These are phyloP conservation scores for Nicotiana tabacum DNA, from an alignment of 257 asterid genomes.

Conservation along the genomic window DNA sequence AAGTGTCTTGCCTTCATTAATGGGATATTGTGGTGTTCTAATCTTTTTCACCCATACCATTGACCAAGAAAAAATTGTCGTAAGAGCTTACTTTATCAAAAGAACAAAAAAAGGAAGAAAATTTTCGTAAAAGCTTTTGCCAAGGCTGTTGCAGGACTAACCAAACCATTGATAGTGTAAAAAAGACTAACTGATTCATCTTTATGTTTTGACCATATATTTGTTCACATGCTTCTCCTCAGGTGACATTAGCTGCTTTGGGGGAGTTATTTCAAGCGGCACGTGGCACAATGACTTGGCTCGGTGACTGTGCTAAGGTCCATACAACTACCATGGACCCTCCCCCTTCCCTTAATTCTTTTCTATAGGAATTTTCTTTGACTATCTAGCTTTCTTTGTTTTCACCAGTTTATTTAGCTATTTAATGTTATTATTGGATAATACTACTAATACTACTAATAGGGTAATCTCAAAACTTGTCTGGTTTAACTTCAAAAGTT, in stretches of 20 bases:
- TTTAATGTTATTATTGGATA: not conserved
- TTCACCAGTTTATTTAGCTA: not conserved
- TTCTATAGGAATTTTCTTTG: not conserved
- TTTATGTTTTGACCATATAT: not conserved
- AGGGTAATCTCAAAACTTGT: not conserved
- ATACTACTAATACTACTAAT: not conserved
- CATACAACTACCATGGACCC: slow-evolving; percentile 1
- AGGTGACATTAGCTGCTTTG: slow-evolving; percentile 89
- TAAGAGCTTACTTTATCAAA: not conserved
- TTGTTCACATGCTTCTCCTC: slow-evolving; percentile 1
- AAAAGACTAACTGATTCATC: not conserved
- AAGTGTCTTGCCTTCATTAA: not conserved
- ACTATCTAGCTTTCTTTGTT: not conserved
- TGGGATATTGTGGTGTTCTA: not conserved
- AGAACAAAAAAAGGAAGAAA: not conserved
- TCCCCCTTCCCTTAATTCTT: not conserved
- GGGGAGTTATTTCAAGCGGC: slow-evolving; percentile 93
- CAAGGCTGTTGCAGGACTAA: not conserved
- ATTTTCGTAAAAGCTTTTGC: not conserved
- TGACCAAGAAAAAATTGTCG: not conserved
- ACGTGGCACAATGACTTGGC: slow-evolving; percentile 94
- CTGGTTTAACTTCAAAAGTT: not conserved
- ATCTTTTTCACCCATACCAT: not conserved
- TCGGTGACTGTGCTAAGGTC: slow-evolving; percentile 97
- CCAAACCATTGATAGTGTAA: not conserved